Percentiles rank a stretch among this genome's conserved stretches.
phyloP scores from a whole-genome alignment of 352 stramenopile species.

The Globisporangium yorkense region DNA sequence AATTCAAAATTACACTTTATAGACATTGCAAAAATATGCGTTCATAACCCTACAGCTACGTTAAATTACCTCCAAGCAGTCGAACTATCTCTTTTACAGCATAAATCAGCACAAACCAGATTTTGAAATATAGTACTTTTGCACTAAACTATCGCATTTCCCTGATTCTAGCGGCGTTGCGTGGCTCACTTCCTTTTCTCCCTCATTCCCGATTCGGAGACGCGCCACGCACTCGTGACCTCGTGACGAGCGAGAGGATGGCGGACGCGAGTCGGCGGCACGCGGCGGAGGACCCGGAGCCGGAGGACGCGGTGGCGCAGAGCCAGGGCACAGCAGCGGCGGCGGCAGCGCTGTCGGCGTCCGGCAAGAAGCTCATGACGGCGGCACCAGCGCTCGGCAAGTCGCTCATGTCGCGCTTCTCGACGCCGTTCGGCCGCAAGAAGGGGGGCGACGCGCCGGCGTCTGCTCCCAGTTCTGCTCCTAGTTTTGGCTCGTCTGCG shows the following conservation, averaged over 20 bases:
- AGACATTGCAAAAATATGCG: background rate
- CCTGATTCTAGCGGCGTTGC: background rate
- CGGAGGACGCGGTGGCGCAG: constrained; percentile 14
- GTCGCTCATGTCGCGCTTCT: constrained; percentile 18
- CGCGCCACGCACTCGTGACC: background rate
- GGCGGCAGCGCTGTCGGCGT: constrained; percentile 4
- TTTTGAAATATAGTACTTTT: too few species aligned
- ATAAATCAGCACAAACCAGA: too few species aligned
- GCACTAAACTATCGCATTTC: too few species aligned
- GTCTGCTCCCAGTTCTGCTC: background rate
- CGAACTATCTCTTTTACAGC: too few species aligned
- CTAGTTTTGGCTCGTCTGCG: background rate
- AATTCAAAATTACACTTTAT: background rate
- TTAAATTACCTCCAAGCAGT: too few species aligned
- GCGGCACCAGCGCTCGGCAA: constrained; percentile 13
- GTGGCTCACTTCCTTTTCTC: background rate
- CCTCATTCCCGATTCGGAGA: background rate
- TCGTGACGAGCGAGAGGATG: background rate
- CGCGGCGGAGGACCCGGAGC: constrained; percentile 13
- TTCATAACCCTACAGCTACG: too few species aligned
- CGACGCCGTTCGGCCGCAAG: constrained; percentile 14
- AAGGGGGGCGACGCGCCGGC: constrained; percentile 1
- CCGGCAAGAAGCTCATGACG: constrained; percentile 17
- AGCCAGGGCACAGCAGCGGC: background rate
- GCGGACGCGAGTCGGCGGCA: background rate